phyloP scores from a whole-genome alignment of 257 asterid species.

The Fraxinus pennsylvanica region DNA sequence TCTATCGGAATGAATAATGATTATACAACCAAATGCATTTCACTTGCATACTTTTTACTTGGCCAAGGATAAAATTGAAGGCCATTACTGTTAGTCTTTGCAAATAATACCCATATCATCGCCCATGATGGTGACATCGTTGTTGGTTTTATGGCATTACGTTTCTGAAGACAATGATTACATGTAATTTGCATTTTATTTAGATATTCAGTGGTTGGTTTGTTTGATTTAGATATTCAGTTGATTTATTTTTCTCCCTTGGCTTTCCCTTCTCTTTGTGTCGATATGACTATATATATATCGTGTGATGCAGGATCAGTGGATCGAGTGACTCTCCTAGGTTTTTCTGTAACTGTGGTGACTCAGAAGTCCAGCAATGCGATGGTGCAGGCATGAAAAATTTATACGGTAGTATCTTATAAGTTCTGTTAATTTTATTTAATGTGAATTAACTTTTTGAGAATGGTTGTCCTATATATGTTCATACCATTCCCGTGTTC shows the following conservation, averaged over 20 bases:
- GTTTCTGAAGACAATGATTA: neutral
- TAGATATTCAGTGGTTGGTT: neutral
- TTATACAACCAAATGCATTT: neutral
- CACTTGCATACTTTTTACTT: neutral
- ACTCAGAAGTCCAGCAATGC: constrained; percentile 47
- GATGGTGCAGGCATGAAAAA: constrained; percentile 35
- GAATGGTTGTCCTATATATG: neutral
- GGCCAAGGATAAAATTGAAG: too few relatives aligned
- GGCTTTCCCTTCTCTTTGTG: neutral
- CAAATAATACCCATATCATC: neutral
- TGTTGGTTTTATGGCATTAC: neutral
- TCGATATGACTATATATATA: neutral
- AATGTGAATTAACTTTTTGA: neutral
- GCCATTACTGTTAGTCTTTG: neutral
- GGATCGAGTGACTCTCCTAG: constrained; percentile 39
- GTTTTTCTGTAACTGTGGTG: constrained; percentile 54
- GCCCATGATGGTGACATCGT: neutral
- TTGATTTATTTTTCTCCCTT: neutral
- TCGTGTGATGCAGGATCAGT: constrained; percentile 49
- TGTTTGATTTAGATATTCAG: neutral
- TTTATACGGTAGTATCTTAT: neutral
- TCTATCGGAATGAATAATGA: neutral
- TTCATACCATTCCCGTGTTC: neutral
- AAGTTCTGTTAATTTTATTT: neutral
- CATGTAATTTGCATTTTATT: neutral